Base-by-base conservation (phyloP, 768 basidiomycete genomes). In the Pleurotus pulmonarius region DNA sequence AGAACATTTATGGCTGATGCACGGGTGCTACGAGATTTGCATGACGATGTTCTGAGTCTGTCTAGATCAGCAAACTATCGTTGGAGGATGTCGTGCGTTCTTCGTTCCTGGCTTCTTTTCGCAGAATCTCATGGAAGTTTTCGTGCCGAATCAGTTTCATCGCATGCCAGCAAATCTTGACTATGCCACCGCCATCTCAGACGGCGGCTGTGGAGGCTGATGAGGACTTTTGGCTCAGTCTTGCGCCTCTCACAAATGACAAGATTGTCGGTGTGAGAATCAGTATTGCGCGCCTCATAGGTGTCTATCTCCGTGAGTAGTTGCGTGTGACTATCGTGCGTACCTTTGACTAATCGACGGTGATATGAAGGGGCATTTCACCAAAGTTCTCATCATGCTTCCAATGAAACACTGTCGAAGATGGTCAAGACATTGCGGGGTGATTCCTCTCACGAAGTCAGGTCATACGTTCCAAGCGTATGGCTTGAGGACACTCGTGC, bases 191-290 rank as follows among this genome's bases (percentile, higher is more conserved):
- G 41, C 65, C 68, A 22, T 66, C 70, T 46, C 71, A 72, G 34
- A 71, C 66, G 53, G 63, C 70, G 13, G 59, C 69, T 3, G 69
- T 79, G 56, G 64, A 74, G 26, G 69, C 70, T 56, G 80, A 77
- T 63, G 78, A 74, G 60, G 70, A 66, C 60, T 81, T 85, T 58
- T 81, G 91, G 72, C 67, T 75, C 56, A 70, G 75, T n/a, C 69
- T 95, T 16, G 69, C 75, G 24, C 63, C 66, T 44, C 75, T 95
- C 41, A 80, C 82, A 4, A 65, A 74, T 29, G 95, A 98, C 65
- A 64, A 66, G 37, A 85, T 96, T 11, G 77, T 90, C 49, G 94
- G 92, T 58, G 93, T 97, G 34, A 81, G 93, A 46, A 92, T 97
- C 56, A 88, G 85, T 5, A 78, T 93, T 2, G 87, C 94, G n/a